phyloP scores from a whole-genome alignment of 805 yeast genomes.

The Scheffersomyces amazonensis region DNA sequence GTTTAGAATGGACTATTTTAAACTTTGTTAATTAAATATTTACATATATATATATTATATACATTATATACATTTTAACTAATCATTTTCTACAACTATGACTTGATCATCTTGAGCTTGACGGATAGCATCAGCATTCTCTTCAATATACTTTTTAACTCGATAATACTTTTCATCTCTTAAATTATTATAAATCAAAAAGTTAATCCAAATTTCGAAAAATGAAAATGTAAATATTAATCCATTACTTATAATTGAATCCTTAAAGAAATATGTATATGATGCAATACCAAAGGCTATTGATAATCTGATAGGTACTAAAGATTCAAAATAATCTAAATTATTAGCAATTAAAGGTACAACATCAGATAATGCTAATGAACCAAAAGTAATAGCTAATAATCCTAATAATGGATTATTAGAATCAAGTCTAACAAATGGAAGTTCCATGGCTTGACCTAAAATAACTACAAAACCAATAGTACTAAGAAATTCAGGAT shows the following conservation, averaged over 20 bases:
- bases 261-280: slow-evolving; percentile 45
- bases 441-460: slow-evolving; percentile 58
- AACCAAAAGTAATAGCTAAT: slow-evolving; percentile 42
- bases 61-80: not conserved
- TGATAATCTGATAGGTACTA: slow-evolving; percentile 57
- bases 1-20: slow-evolving; percentile 52
- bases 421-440: slow-evolving; percentile 24
- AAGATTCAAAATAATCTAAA: slow-evolving; percentile 51
- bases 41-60: slow-evolving; percentile 3
- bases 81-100: slow-evolving; percentile 25
- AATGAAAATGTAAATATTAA: slow-evolving; percentile 58
- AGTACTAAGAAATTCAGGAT: slow-evolving; percentile 42
- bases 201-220: slow-evolving; percentile 68
- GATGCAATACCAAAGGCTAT: slow-evolving; percentile 49
- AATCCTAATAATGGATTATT: slow-evolving; percentile 49
- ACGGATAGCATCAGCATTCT: slow-evolving; percentile 33
- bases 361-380: slow-evolving; percentile 51
- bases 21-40: slow-evolving; percentile 19
- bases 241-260: slow-evolving; percentile 55
- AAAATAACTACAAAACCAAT: slow-evolving; percentile 49
- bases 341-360: slow-evolving; percentile 55
- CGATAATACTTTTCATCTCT: slow-evolving; percentile 60
- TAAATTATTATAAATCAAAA: slow-evolving; percentile 57
- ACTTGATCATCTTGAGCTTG: slow-evolving; percentile 27
- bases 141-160: slow-evolving; percentile 39